Conservation (phyloP, 495 filamentous ascomycete species). For the Xylaria acuta region DNA sequence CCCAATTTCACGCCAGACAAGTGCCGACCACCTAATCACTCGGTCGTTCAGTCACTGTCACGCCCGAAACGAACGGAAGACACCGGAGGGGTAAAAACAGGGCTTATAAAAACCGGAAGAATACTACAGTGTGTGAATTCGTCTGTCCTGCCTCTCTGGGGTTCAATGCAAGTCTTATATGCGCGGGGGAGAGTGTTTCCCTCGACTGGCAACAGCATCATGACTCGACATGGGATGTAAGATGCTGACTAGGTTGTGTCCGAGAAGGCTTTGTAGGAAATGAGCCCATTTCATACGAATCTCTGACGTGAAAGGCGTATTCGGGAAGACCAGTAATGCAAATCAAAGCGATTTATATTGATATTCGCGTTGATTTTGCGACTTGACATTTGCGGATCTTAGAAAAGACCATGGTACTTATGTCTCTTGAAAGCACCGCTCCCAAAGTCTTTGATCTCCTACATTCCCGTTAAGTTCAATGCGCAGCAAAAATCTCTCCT, state of each 20-base stretch:
- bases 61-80: background rate
- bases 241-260: background rate
- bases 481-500: conserved; percentile 25
- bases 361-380: conserved; percentile 15
- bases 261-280: background rate
- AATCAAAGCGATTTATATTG: conserved; percentile 26
- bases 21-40: background rate
- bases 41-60: conserved; percentile 9
- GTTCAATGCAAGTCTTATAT: background rate
- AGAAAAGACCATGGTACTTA: background rate
- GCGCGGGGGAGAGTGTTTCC: background rate
- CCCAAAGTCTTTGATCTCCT: conserved; percentile 20
- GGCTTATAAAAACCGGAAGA: background rate
- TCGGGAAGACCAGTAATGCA: background rate
- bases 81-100: background rate
- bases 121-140: conserved; percentile 5
- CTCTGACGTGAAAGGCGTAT: background rate
- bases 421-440: conserved; percentile 22
- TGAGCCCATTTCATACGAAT: background rate
- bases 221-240: background rate
- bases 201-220: background rate
- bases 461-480: conserved; percentile 21
- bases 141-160: background rate
- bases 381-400: background rate
- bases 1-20: background rate